Base-by-base conservation (phyloP, 345 rosid genomes). In the Garcia nutans region DNA sequence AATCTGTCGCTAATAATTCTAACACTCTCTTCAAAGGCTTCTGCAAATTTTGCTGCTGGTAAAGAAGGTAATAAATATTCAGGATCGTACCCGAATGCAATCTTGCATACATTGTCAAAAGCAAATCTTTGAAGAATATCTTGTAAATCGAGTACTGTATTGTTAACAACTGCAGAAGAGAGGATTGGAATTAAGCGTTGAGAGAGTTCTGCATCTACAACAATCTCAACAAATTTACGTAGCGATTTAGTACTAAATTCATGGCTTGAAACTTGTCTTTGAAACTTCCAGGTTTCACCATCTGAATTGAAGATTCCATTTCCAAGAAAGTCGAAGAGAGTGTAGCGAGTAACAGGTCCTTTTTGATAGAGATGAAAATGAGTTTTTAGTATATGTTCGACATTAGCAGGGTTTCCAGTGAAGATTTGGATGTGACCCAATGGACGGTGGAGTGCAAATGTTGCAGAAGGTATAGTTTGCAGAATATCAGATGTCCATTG, bases 171-270 rank as follows among this genome's bases (percentile, higher is more conserved):
- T 0, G 92, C 88, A 1, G 61, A 49, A 1, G 81, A 77, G 76
- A 93, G 86, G 19, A 89, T 61, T 0, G 93, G 97, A 75, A 92
- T 66, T 55, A 92, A 74, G 73, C 94, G 90, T 10, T 83, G 80
- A 1, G 80, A 76, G 71, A 89, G 76, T 77, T 93, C 94, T 2
- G 86, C 69, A 64, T 86, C 85, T 16, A 89, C 97, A 12, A 79
- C 91, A 12, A 73, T 87, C 78, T 84, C 84, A 0, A 92, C 77
- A 44, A 92, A 92, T 68, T 87, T 89, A 20, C 91, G 84, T 26
- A 94, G 86, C 3, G 96, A 92, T 12, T 83, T 88, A 23, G 92
- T 87, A 80, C 88, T 89, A 82, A 94, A 90, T 74, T 94, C 96
- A 26, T 86, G 88, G 76, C 97, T 94, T 0, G 93, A 83, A 75